Evolutionary conservation across 345 rosid species (phyloP).

Genomic region (Salix suchowensis): DNA sequence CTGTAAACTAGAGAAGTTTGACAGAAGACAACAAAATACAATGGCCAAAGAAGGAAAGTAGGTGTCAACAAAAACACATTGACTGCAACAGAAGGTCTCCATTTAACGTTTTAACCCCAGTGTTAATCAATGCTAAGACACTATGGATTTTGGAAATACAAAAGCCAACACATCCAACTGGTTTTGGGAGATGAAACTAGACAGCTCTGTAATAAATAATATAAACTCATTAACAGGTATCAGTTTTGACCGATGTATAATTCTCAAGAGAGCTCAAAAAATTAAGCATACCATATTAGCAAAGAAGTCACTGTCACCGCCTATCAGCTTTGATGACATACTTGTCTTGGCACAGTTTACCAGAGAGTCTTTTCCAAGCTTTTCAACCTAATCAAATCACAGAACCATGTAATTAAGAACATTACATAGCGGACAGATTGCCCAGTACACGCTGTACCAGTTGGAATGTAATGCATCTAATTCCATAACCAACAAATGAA

Average conservation of each 20-base stretch:
- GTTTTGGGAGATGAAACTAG: neutral
- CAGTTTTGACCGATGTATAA: too few species aligned
- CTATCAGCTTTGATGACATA: constrained; percentile 96
- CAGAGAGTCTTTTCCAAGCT: constrained; percentile 85
- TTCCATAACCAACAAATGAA: too few species aligned
- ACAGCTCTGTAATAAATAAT: neutral
- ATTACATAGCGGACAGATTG: neutral
- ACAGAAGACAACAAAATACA: neutral
- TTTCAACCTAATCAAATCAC: constrained; percentile 61
- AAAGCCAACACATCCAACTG: neutral
- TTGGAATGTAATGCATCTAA: neutral
- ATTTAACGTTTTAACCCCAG: neutral
- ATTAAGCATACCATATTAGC: constrained; percentile 69
- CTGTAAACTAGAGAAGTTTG: neutral
- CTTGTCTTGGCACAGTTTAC: constrained; percentile 95
- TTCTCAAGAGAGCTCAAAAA: neutral
- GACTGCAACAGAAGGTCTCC: neutral
- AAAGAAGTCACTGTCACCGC: constrained; percentile 84
- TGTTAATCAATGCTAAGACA: neutral
- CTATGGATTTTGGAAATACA: neutral
- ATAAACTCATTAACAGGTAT: neutral
- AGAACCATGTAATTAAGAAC: neutral
- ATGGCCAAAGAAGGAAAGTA: neutral
- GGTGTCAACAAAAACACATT: neutral
- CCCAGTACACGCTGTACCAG: neutral